A percentile compares a stretch with the other conserved stretches of the same genome.
Conservation (phyloP, 2,329 filamentous ascomycete species). For the Penicillium sp. region DNA sequence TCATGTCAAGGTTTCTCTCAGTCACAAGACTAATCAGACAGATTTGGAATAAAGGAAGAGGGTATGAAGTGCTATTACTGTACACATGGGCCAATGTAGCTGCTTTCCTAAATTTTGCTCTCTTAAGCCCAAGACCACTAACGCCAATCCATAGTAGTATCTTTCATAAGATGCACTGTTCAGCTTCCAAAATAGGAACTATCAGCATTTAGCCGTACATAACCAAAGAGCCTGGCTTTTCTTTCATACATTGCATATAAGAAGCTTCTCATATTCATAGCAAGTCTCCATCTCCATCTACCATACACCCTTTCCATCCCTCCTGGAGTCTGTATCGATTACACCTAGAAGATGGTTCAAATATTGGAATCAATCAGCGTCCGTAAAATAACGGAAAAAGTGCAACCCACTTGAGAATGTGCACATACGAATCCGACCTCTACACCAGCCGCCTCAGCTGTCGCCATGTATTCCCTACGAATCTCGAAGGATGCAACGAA, state of each 20-base stretch:
- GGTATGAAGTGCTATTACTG: too few relatives aligned
- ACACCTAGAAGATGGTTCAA: background rate
- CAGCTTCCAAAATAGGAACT: background rate
- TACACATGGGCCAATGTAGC: too few relatives aligned
- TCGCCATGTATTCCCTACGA: background rate
- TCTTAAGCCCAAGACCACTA: background rate
- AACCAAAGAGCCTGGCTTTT: background rate
- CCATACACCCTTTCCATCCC: background rate
- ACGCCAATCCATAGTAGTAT: background rate
- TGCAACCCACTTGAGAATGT: background rate
- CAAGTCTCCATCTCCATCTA: background rate
- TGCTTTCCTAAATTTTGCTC: background rate
- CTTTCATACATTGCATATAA: background rate
- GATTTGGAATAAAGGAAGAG: background rate
- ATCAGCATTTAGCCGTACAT: background rate
- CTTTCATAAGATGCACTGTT: background rate
- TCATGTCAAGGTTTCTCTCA: too few relatives aligned
- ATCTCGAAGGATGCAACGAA: background rate
- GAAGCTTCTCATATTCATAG: background rate
- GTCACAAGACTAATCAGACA: background rate
- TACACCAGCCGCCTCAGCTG: conserved; percentile 3
- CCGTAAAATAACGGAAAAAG: background rate
- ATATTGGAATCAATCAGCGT: background rate
- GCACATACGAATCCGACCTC: background rate
- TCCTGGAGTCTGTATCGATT: background rate